Evolutionary conservation across 1,284 basidiomycete genomes (phyloP), one percentile per base, ranked within the genome.

Genomic region (Cutaneotrichosporon sp.): DNA sequence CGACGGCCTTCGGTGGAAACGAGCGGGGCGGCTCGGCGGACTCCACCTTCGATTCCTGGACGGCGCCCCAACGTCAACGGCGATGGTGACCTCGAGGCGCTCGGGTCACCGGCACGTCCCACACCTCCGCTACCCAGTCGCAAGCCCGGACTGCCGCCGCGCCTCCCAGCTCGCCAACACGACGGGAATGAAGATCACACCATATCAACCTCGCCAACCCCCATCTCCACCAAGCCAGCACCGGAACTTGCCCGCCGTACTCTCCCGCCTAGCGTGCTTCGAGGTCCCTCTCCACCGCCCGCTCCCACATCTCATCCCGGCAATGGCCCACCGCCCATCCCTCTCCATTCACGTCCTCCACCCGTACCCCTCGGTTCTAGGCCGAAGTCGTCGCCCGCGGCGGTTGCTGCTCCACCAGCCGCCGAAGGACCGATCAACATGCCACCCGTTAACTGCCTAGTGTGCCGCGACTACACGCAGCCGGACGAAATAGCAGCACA

Each of bases 401-500:
- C 55, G 31, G 42, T 55, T 10, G 18, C 47, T 16, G 34, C 47
- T 1, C 46, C 46, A 16, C n/a, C 36, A 6, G 1, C 55, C 18
- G 34, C 26, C 6, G 30, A 40, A 4, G 30, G 31, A 14, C 51
- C 51, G 1, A 53, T 38, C 26, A 26, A 56, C 36, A 46, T 46
- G 36, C 51, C 59, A 0, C 34, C 50, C 6, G 21, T 50, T 14
- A 21, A 26, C 31, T 67, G 66, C 8, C 58, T 67, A 1, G 9
- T 61, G 7, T 67, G 66, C 46, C 66, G 66, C 21, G 66, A 67
- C 63, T 67, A 58, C 40, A 50, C 61, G 2, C 46, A 16, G 0
- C 55, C 66, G 1, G 66, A 67, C 59, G 42, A 31, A 2, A 14
- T 51, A 10, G 66, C 66, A 2, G 61, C 66, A 22, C 53, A 53